phyloP scores from a whole-genome alignment of 2,329 filamentous ascomycete species.

The Fusarium albidum region DNA sequence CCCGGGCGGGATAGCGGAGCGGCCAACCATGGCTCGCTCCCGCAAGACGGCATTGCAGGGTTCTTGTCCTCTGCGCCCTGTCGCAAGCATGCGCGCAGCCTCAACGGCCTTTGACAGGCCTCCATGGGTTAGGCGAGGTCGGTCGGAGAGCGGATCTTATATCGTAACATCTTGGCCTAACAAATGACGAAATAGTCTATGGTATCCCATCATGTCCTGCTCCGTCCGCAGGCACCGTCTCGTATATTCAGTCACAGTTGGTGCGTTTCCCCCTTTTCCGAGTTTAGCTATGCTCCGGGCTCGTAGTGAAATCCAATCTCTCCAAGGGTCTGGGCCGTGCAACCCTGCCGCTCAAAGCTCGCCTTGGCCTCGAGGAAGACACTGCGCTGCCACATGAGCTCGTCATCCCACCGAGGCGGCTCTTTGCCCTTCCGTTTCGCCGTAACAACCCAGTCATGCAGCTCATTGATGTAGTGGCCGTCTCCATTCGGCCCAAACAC shows the following conservation, averaged over 20 bases:
- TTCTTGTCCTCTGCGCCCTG: constrained; percentile 10
- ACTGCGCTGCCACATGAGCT: constrained; percentile 75
- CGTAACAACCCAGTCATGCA: constrained; percentile 68
- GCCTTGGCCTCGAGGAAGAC: constrained; percentile 75
- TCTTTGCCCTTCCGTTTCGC: constrained; percentile 67
- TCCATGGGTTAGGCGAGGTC: constrained; percentile 2
- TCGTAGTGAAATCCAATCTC: constrained; percentile 76
- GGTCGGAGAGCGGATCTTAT: constrained; percentile 5
- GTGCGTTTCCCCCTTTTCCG: constrained; percentile 3
- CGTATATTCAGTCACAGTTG: constrained; percentile 1
- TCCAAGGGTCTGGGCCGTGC: constrained; percentile 69
- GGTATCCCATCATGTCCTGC: not conserved
- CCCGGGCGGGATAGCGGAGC: constrained; percentile 19
- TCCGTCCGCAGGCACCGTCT: not conserved
- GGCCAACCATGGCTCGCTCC: constrained; percentile 1
- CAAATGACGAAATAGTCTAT: constrained; percentile 21
- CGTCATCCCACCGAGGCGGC: constrained; percentile 75
- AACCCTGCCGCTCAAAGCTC: constrained; percentile 73
- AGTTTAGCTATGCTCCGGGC: constrained; percentile 21
- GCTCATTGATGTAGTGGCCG: constrained; percentile 72
- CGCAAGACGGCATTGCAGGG: not conserved
- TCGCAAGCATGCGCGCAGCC: not conserved
- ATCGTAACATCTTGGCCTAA: constrained; percentile 14
- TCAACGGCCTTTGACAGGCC: too few species aligned
- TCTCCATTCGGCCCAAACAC: constrained; percentile 55